Evolutionary conservation across 192 early-diverging fungal genomes (phyloP).

Genomic region (Backusella westeae): DNA sequence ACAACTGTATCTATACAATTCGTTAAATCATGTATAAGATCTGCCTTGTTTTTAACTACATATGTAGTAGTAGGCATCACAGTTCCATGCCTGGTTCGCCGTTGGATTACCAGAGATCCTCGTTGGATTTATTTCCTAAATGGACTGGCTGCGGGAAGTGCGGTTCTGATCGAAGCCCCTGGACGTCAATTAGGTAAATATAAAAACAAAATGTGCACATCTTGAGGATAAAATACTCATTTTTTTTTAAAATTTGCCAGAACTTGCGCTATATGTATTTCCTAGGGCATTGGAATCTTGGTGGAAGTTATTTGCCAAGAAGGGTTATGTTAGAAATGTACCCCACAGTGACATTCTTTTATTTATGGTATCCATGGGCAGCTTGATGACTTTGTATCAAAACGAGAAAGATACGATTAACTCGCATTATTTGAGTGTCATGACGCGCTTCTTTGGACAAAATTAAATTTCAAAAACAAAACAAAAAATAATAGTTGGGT

Average conservation of each 20-base stretch:
- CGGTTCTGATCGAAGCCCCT: conserved; percentile 57
- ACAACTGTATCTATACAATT: conserved; percentile 42
- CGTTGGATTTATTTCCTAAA: conserved; percentile 46
- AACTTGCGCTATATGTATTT: conserved; percentile 82
- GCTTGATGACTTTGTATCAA: conserved; percentile 82
- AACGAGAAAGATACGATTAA: conserved; percentile 70
- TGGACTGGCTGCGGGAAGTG: conserved; percentile 53
- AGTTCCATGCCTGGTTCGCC: conserved; percentile 52
- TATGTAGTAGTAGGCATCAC: conserved; percentile 50
- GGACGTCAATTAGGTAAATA: conserved; percentile 51
- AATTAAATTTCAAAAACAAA: conserved; percentile 45
- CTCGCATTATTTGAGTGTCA: conserved; percentile 72
- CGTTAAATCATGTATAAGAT: conserved; percentile 51
- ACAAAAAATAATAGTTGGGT: neutral
- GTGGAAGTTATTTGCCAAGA: conserved; percentile 40
- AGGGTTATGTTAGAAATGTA: conserved; percentile 57
- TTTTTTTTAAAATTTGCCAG: conserved; percentile 31
- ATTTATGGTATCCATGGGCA: conserved; percentile 71
- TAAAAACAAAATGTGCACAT: neutral
- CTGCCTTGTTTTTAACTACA: conserved; percentile 56
- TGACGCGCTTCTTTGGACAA: conserved; percentile 77
- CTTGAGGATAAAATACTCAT: neutral
- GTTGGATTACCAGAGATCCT: conserved; percentile 45
- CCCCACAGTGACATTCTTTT: conserved; percentile 69
- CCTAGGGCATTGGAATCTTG: conserved; percentile 71